Base-by-base conservation (phyloP, 495 filamentous ascomycete genomes). In the Penicillium lividum region DNA sequence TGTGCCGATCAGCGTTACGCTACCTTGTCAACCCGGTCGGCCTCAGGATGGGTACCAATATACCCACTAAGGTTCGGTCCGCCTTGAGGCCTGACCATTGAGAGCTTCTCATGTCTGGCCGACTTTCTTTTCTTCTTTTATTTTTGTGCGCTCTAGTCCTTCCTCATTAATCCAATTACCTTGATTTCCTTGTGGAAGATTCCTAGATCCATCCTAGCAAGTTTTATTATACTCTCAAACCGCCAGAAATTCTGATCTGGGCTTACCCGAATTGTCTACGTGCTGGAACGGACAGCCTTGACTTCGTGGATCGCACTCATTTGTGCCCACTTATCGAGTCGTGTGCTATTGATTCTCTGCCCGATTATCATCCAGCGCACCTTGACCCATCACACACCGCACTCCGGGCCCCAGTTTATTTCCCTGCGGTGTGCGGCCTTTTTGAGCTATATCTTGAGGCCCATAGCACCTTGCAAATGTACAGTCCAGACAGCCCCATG, bases 381-480 rank as follows among this genome's bases (percentile, higher is more conserved):
- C 54, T 67, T 62, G 61, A 53, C 52, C 65, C 52, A 45, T 31
- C 48, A 49, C 50, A 63, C 46, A 48, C 52, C 34, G 43, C 57
- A 42, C 53, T 57, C 51, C 44, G 51, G 55, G 50, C 54, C 52
- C 28, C 43, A 48, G 36, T 60, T 48, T 31, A n/a, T 42, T 57
- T 46, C 42, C 28, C 15, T 53, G 29, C 38, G 43, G 44, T 55
- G 52, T 60, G 64, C 54, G 40, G 45, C 16, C 50, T 22, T 31
- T 59, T 74, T 68, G 70, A 66, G 70, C 65, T 71, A 76, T 71
- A 76, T 76, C 66, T 73, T 72, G 61, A 66, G 64, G 60, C 61
- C 56, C 67, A 66, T 56, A 64, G 55, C 64, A 61, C 57, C 60
- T 71, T 70, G 57, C 68, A 72, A 69, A 76, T 66, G 70, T 76